phyloP scores from a whole-genome alignment of 805 yeast species.

The Schwanniomyces yamadae region DNA sequence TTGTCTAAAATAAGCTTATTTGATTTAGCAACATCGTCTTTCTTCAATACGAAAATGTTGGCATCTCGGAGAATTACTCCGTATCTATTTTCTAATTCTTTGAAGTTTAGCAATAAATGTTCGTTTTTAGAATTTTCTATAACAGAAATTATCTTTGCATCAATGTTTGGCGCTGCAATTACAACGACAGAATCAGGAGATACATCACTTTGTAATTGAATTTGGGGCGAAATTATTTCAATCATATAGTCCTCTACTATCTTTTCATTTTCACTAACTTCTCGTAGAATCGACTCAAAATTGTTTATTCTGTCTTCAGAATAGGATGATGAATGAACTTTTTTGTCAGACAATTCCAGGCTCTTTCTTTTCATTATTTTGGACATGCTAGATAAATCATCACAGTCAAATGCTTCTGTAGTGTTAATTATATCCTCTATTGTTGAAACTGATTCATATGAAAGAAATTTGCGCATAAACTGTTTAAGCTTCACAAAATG shows the following conservation, averaged over 20 bases:
- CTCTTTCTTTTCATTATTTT: constrained; percentile 33
- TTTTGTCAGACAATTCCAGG: neutral
- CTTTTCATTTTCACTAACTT: constrained; percentile 18
- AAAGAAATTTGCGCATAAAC: constrained; percentile 27
- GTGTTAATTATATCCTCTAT: constrained; percentile 32
- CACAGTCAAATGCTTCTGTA: constrained; percentile 7
- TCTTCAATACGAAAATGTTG: constrained; percentile 65
- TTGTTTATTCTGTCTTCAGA: constrained; percentile 24
- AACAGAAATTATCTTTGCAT: constrained; percentile 66
- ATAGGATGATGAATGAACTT: neutral
- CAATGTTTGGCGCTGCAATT: constrained; percentile 71
- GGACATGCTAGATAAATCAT: constrained; percentile 10
- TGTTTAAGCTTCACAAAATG: constrained; percentile 34
- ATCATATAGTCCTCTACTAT: constrained; percentile 40
- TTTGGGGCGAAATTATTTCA: constrained; percentile 43
- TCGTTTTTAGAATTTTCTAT: constrained; percentile 39
- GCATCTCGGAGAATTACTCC: constrained; percentile 71
- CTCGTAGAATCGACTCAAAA: constrained; percentile 31
- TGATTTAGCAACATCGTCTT: constrained; percentile 40
- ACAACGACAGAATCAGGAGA: constrained; percentile 56
- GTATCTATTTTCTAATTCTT: constrained; percentile 56
- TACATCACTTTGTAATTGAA: constrained; percentile 41
- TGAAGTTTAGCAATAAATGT: constrained; percentile 35
- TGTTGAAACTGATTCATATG: constrained; percentile 33
- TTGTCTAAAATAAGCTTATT: constrained; percentile 43